Evolutionary conservation across 1,284 basidiomycete genomes (phyloP), one percentile per base, ranked within the genome.

Genomic region (Sphagnurus paluster): DNA sequence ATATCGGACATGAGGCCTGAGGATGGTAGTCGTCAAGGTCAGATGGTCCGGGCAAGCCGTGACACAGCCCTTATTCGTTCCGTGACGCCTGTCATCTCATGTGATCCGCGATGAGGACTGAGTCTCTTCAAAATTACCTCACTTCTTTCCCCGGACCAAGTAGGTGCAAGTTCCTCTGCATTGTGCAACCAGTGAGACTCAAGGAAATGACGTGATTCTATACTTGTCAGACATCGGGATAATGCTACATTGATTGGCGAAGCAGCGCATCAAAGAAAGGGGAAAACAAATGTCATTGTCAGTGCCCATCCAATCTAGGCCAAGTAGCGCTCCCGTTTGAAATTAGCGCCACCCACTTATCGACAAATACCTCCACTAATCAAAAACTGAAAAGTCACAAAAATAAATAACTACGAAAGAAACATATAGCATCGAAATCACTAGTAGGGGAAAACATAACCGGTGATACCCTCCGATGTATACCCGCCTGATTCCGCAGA

Each of bases 1-100:
- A 93, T 82, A 39, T 74, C 66, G 48, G 72, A 59, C 77, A 79
- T 80, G 55, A 58, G 46, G 50, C 51, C 48, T 52, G 25, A 52
- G 57, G 52, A 54, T 46, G 29, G 55, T 55, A 41, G 42, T 44
- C 35, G 23, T 41, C 17, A 45, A 21, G 32, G 21, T 19, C 25
- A 30, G 2, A 32, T 32, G 39, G 42, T 44, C 23, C 34, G 26
- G 25, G 28, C n/a, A 37, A 2, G 24, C 17, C 34, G 48, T 48
- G 48, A 53, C 48, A 39, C 45, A 45, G 44, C 24, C 16, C 13
- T 21, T 24, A 32, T 42, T 28, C 26, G 29, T 21, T 29, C 11
- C 19, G 24, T 36, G 33, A 33, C 25, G 21, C 13, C 25, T 26
- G 29, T 44, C 29, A 39, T 43, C 37, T 50, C 48, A 49, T 49